phyloP scores from a whole-genome alignment of 495 filamentous ascomycete species.

The Penicillium cosmopolitanum region DNA sequence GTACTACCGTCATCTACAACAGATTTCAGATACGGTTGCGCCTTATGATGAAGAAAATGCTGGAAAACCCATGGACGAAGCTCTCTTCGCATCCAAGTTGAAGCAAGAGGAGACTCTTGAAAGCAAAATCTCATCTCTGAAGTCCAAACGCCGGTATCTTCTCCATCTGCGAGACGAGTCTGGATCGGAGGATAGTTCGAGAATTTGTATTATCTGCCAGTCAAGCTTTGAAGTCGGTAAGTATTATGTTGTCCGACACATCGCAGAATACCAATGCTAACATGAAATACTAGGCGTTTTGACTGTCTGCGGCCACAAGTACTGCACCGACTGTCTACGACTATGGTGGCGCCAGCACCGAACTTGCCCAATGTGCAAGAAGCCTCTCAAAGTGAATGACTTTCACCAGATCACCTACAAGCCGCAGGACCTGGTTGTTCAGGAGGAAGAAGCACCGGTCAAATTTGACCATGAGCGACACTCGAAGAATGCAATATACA shows the following conservation, averaged over 20 bases:
- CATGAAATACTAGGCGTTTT: slow-evolving; percentile 54
- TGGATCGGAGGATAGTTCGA: slow-evolving; percentile 54
- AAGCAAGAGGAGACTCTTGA: slow-evolving; percentile 53
- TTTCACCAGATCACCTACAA: slow-evolving; percentile 86
- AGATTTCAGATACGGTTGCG: slow-evolving; percentile 81
- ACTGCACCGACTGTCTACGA: slow-evolving; percentile 82
- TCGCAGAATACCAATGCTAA: slow-evolving; percentile 11
- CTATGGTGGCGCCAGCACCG: slow-evolving; percentile 70
- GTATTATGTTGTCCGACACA: slow-evolving; percentile 20
- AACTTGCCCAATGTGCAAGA: slow-evolving; percentile 81
- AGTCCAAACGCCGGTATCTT: slow-evolving; percentile 75
- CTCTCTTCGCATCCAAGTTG: slow-evolving; percentile 38
- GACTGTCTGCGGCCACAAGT: slow-evolving; percentile 89
- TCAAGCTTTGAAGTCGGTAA: slow-evolving; percentile 69
- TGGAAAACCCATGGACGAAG: slow-evolving; percentile 44
- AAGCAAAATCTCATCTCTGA: slow-evolving; percentile 59
- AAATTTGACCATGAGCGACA: slow-evolving; percentile 33
- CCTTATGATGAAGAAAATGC: slow-evolving; percentile 66
- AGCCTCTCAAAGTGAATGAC: slow-evolving; percentile 58
- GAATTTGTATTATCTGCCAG: slow-evolving; percentile 82
- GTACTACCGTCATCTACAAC: slow-evolving; percentile 87
- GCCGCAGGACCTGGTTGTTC: slow-evolving; percentile 68
- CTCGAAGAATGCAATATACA: slow-evolving; percentile 66
- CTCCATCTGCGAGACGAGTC: slow-evolving; percentile 62
- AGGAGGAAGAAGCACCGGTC: slow-evolving; percentile 59